phyloP scores from a whole-genome alignment of 176 grass and related monocot species.

The Oryza punctata region DNA sequence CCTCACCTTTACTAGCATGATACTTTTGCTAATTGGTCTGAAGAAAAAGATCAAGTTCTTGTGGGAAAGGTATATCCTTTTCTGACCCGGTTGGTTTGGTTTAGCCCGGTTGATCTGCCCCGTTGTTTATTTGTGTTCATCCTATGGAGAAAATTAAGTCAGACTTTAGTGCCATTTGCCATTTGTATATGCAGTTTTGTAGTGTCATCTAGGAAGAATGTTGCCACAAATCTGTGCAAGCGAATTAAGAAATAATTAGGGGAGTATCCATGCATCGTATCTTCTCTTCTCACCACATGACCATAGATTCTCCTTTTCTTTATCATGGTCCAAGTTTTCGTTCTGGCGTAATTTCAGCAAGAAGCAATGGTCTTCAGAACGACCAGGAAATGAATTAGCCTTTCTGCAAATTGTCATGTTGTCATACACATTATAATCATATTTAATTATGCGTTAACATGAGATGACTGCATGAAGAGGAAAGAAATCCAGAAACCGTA shows the following conservation, averaged over 20 bases:
- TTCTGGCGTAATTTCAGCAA: not conserved
- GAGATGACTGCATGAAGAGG: not conserved
- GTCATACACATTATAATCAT: not conserved
- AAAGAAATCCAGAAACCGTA: not conserved
- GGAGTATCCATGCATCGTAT: not conserved
- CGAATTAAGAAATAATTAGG: not conserved
- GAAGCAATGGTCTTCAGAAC: not conserved
- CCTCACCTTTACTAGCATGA: not conserved
- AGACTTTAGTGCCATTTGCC: not conserved
- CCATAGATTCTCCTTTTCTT: not conserved
- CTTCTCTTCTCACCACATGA: constrained; percentile 10
- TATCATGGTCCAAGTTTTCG: not conserved
- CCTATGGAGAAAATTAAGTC: not conserved
- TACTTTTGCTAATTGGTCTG: not conserved
- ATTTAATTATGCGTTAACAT: not conserved
- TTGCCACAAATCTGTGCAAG: not conserved
- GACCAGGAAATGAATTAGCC: not conserved
- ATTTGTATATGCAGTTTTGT: not conserved
- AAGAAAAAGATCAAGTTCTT: not conserved
- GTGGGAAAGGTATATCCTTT: not conserved
- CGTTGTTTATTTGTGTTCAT: not conserved
- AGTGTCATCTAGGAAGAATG: not conserved
- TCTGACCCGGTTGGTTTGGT: constrained; percentile 3
- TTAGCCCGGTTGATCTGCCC: not conserved
- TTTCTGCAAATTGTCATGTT: not conserved